phyloP scores from a whole-genome alignment of 2,329 filamentous ascomycete genomes.

The Fusarium coicis region DNA sequence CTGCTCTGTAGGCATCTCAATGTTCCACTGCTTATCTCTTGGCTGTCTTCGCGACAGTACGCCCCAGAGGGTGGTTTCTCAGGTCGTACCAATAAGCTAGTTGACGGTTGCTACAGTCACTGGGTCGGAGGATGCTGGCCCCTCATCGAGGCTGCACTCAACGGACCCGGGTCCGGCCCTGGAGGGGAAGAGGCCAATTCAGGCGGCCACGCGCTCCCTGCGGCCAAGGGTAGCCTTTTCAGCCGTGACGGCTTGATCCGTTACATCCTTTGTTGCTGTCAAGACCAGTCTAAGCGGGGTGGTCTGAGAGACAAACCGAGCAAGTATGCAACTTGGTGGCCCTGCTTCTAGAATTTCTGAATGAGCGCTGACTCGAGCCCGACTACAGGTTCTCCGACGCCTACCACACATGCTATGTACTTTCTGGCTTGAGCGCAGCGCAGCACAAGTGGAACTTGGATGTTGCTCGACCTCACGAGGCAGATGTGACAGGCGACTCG shows the following conservation, averaged over 20 bases:
- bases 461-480: slow-evolving; percentile 47
- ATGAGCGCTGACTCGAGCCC: slow-evolving; percentile 36
- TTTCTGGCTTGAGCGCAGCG: slow-evolving; percentile 84
- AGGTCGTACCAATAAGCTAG: slow-evolving; percentile 95
- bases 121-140: slow-evolving; percentile 98
- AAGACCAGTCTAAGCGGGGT: slow-evolving; percentile 75
- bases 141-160: slow-evolving; percentile 82
- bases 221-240: slow-evolving; percentile 67
- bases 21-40: slow-evolving; percentile 79
- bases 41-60: slow-evolving; percentile 91
- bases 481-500: slow-evolving; percentile 51
- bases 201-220: slow-evolving; percentile 45
- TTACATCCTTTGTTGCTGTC: slow-evolving; percentile 91
- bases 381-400: slow-evolving; percentile 76
- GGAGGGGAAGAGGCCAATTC: slow-evolving; percentile 46
- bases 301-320: slow-evolving; percentile 94
- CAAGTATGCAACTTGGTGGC: slow-evolving; percentile 67
- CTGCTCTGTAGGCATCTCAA: slow-evolving; percentile 72
- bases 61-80: slow-evolving; percentile 92
- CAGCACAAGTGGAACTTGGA: slow-evolving; percentile 73
- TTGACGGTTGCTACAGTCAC: slow-evolving; percentile 98
- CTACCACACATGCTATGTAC: slow-evolving; percentile 93
- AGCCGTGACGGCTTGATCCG: slow-evolving; percentile 85
- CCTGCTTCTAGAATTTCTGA: slow-evolving; percentile 19
- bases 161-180: slow-evolving; percentile 53